phyloP scores from a whole-genome alignment of 1,284 basidiomycete genomes.

The Lignosus rhinocerotis region DNA sequence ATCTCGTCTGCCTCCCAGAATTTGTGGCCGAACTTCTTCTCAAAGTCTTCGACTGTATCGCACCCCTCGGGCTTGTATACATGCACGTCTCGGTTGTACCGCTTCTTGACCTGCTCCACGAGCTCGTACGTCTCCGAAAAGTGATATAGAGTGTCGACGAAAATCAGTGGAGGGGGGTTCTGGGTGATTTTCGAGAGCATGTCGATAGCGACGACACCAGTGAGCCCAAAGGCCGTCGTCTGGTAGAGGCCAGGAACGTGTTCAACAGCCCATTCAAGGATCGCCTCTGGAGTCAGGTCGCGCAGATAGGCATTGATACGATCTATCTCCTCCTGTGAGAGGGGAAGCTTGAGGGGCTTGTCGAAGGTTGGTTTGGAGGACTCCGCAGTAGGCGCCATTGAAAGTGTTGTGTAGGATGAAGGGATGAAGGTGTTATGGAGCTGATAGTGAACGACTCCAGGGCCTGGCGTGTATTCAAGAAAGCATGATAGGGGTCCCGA shows the following conservation, averaged over 20 bases:
- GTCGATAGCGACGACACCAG: constrained; percentile 87
- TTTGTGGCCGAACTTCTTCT: constrained; percentile 76
- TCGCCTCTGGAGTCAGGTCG: constrained; percentile 74
- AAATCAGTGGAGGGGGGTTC: constrained; percentile 75
- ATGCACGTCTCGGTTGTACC: constrained; percentile 75
- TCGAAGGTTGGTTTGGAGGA: constrained; percentile 35
- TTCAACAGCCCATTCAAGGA: constrained; percentile 81
- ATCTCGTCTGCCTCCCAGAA: constrained; percentile 91
- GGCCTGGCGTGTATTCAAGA: neutral
- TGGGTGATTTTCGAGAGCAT: constrained; percentile 84
- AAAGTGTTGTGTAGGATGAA: neutral
- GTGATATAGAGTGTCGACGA: constrained; percentile 96
- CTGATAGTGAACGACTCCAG: neutral
- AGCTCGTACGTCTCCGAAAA: constrained; percentile 92
- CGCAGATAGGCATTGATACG: constrained; percentile 75
- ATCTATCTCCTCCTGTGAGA: constrained; percentile 62
- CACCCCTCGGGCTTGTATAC: constrained; percentile 83
- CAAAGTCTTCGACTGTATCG: constrained; percentile 74
- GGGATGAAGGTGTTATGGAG: neutral
- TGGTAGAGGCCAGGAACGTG: constrained; percentile 83
- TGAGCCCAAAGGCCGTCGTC: constrained; percentile 93
- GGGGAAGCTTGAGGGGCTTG: constrained; percentile 61
- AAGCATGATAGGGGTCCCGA: constrained; percentile 6
- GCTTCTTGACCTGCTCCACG: constrained; percentile 76
- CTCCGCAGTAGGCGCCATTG: constrained; percentile 13